These are phyloP conservation scores for Solanum pennellii DNA, from an alignment of 257 asterid genomes.

Conservation along the genomic window DNA sequence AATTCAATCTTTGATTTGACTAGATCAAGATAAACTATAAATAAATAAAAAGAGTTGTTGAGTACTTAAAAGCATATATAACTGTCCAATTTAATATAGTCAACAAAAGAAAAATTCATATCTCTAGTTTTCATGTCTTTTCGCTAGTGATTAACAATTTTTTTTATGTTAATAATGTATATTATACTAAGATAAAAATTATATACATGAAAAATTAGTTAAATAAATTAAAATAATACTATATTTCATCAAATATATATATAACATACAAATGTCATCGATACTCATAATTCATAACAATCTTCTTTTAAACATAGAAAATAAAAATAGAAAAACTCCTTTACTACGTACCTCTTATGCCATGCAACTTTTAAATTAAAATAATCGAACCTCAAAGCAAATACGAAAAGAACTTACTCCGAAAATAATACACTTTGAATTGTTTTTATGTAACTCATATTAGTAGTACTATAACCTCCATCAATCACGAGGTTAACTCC, in stretches of 20 bases:
- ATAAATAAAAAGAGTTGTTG: background rate
- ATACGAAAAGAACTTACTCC: background rate
- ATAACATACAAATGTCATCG: background rate
- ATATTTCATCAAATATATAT: background rate
- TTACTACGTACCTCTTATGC: background rate
- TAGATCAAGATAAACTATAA: background rate
- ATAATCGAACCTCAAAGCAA: background rate
- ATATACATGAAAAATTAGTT: background rate
- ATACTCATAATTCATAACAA: background rate
- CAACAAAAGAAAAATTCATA: background rate
- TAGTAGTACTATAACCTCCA: constrained; percentile 68
- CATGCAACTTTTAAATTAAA: background rate
- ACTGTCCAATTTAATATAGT: background rate
- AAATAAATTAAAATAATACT: background rate
- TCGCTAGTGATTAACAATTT: background rate
- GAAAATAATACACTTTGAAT: constrained; percentile 3
- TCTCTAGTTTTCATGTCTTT: background rate
- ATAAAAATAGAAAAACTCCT: background rate
- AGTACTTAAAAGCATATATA: background rate
- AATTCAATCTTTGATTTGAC: background rate
- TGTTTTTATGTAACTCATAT: constrained; percentile 33
- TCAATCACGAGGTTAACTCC: constrained; percentile 64
- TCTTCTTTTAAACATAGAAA: background rate
- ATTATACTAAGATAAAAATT: too few species aligned
- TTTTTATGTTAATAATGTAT: too few species aligned